Base-by-base conservation (phyloP, 2,329 filamentous ascomycete species). In the Sporothrix sp. region DNA sequence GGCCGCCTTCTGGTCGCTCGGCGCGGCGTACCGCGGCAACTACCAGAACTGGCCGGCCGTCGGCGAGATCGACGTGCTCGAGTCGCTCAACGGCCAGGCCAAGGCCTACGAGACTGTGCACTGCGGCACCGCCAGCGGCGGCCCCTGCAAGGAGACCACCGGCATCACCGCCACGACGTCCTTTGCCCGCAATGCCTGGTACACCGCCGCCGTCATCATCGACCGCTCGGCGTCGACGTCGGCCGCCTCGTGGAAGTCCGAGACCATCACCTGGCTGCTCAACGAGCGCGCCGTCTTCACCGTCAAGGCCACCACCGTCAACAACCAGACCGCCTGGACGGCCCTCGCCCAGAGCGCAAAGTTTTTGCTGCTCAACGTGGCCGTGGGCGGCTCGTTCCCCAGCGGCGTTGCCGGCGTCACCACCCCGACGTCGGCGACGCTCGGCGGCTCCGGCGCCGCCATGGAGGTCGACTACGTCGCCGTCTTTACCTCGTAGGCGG, bases 281-380 rank as follows among this genome's bases (percentile, higher is more conserved):
- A 72, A 79, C 28, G 74, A 71, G 7, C 54, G 52, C 1, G 62
- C 65, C 30, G 77, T 68, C 56, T 63, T 69, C 47, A 65, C 65
- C 18, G 59, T 79, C 20, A 66, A 63, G 2, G 76, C 75, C 0
- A 58, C 62, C 0, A 61, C 68, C 21, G 67, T 79, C 52, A 66
- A 64, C 35, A 68, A 75, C 52, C 60, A 67, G 51, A 61, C 59
- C 1, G 64, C 71, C n/a, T 80, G 76, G 76, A 66, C 61, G 3
- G 65, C 68, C 3, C 61, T 79, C 16, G 72, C 72, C 18, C 71
- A 77, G 55, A 71, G 65, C 48, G 70, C 75, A 2, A 58, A 76
- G 59, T 77, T 69, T 56, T 60, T 79, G 45, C 70, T 79, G 49
- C 61, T 80, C 48, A 79, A 80, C 53, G 65, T 79, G 5, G 75